Conservation (phyloP, 2,329 filamentous ascomycete species). For the Microdochium nivale region DNA sequence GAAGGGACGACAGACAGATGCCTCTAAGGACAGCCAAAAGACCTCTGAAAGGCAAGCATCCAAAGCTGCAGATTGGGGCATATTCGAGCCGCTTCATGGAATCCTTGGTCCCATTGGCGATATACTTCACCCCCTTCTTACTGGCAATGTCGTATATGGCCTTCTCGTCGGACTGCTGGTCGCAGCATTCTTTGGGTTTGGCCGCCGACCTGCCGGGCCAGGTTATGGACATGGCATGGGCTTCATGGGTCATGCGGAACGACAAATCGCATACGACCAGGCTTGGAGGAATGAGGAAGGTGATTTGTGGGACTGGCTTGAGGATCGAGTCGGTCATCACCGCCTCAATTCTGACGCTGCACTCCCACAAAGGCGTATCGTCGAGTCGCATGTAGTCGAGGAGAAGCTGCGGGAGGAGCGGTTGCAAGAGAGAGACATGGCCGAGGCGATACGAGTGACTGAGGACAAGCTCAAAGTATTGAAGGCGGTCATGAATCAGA, state of each 20-base stretch:
- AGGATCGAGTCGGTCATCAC: slow-evolving; percentile 74
- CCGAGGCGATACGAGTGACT: slow-evolving; percentile 75
- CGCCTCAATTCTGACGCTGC: slow-evolving; percentile 32
- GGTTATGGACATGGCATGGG: slow-evolving; percentile 29
- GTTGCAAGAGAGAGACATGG: slow-evolving; percentile 66
- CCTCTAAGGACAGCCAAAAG: slow-evolving; percentile 28
- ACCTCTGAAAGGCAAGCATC: slow-evolving; percentile 26
- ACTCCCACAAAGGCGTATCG: slow-evolving; percentile 35
- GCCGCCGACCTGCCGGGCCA: slow-evolving; percentile 29
- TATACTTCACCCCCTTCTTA: slow-evolving; percentile 62
- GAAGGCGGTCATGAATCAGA: slow-evolving; percentile 61
- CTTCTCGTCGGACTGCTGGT: slow-evolving; percentile 66
- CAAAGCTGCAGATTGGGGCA: slow-evolving; percentile 56
- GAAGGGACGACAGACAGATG: slow-evolving; percentile 40
- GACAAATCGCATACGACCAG: slow-evolving; percentile 80
- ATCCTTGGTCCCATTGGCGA: slow-evolving; percentile 62
- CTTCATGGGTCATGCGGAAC: slow-evolving; percentile 46
- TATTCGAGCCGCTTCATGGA: slow-evolving; percentile 68
- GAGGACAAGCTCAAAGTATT: slow-evolving; percentile 75
- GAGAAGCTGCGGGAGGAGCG: slow-evolving; percentile 48
- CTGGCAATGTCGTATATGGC: slow-evolving; percentile 68
- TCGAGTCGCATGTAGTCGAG: slow-evolving; percentile 48
- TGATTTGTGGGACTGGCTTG: slow-evolving; percentile 88
- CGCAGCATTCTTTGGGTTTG: slow-evolving; percentile 64
- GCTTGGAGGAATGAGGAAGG: slow-evolving; percentile 85